A percentile compares a stretch with the other conserved stretches of the same genome.
These are phyloP conservation scores for Ustilago shanxiensis DNA, from an alignment of 1,284 basidiomycete genomes.

Conservation along the genomic window DNA sequence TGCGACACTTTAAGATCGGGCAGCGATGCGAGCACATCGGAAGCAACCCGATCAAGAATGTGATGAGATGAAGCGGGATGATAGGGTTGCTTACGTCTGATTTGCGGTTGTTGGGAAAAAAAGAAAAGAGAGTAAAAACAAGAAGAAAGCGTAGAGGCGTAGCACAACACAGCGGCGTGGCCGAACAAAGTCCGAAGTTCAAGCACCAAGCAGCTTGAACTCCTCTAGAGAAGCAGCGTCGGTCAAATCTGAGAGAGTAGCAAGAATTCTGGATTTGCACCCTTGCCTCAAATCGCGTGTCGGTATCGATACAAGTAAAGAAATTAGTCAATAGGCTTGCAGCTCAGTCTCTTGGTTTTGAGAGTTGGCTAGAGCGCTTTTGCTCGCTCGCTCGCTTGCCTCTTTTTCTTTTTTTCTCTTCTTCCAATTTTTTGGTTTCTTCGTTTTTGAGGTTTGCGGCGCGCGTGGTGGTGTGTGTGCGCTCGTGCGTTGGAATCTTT, in stretches of 20 bases:
- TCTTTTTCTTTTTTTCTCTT: slow-evolving; percentile 4
- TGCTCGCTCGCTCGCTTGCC: too few species aligned
- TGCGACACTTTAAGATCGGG: too few species aligned
- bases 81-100: too few species aligned
- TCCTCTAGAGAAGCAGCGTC: too few species aligned
- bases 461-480: slow-evolving; percentile 12
- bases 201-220: too few species aligned
- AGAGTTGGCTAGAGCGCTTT: slow-evolving; percentile 8
- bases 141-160: too few species aligned
- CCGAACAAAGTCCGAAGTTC: slow-evolving; percentile 36
- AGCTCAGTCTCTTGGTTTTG: slow-evolving; percentile 16
- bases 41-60: too few species aligned
- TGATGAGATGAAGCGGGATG: too few species aligned
- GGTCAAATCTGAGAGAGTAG: slow-evolving; percentile 10
- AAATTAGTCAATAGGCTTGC: slow-evolving; percentile 11
- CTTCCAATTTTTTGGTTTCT: slow-evolving; percentile 5
- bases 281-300: too few species aligned
- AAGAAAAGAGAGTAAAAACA: background rate
- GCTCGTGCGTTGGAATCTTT: slow-evolving; percentile 3
- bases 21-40: too few species aligned
- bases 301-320: slow-evolving; percentile 12
- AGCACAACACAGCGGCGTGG: too few species aligned
- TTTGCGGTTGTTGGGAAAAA: too few species aligned
- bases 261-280: background rate
- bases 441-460: background rate